Base-by-base conservation (phyloP, 306 rosid genomes). In the Mimosa pudica region DNA sequence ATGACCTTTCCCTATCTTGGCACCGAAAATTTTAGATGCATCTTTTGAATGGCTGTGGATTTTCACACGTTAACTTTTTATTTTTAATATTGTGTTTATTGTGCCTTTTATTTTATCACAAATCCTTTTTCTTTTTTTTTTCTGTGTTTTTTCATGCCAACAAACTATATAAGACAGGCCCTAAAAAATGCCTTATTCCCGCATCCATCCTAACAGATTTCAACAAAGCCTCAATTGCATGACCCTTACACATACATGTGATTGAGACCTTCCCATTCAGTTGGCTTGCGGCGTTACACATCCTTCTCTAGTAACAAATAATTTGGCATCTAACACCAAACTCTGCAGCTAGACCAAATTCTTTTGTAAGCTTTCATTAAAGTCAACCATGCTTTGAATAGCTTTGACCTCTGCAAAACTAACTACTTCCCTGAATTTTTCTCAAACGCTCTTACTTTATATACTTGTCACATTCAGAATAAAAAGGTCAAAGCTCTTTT, bases 181-280 rank as follows among this genome's bases (percentile, higher is more conserved):
- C 58, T 65, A 81, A 78, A 87, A 76, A 65, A 72, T 82, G 85
- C 86, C 90, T 69, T 83, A 88, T 83, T 81, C 41, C 51, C 54
- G 80, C 80, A 12, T 74, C 79, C 17, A 20, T 63, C 84, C 83
- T 84, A 89, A 89, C 92, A 75, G 83, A 90, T 79, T 82, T 85
- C 51, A 76, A 73, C 88, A 86, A 78, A 76, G 88, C 57, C 90
- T 85, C 68, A 63, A 63, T 80, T 83, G 91, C 94, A 87, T 92
- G 94, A 89, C 84, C 88, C 88, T 80, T 66, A 66, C 75, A 74
- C 93, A 90, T 75, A 74, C 93, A 90, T 79, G 89, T 83, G 90
- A 86, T 84, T 58, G 76, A 60, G 83, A 84, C 87, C 86, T 82
- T 82, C 77, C 70, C 80, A 46, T 87, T 82, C 88, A n/a, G 91